phyloP scores from a whole-genome alignment of 2,329 filamentous ascomycete species.

The Nigrospora oryzae region DNA sequence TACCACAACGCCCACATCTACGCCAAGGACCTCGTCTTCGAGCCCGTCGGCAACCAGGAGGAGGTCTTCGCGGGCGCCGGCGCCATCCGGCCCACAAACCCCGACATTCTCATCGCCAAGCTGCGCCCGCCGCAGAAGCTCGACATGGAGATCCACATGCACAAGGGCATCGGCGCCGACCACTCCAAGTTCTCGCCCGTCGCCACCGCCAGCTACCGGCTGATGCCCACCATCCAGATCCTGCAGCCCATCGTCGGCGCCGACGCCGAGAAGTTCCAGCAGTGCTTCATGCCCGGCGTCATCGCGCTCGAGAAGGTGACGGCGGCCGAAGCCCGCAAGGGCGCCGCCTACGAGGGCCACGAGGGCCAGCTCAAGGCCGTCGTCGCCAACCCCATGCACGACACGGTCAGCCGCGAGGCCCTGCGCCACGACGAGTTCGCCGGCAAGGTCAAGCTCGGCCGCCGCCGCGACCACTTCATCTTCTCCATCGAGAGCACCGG shows the following conservation, averaged over 20 bases:
- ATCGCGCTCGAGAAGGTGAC: constrained; percentile 72
- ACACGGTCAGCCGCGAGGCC: constrained; percentile 91
- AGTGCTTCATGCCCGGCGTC: constrained; percentile 84
- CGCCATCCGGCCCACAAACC: constrained; percentile 71
- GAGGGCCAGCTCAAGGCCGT: constrained; percentile 81
- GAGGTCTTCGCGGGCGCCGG: constrained; percentile 60
- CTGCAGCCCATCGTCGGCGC: constrained; percentile 72
- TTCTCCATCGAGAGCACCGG: constrained; percentile 92
- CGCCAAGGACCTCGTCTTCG: constrained; percentile 68
- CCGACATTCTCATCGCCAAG: constrained; percentile 91
- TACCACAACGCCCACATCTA: constrained; percentile 84
- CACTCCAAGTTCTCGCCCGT: constrained; percentile 97
- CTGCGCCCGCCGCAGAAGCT: constrained; percentile 85
- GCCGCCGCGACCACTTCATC: constrained; percentile 92
- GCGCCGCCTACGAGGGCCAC: constrained; percentile 62
- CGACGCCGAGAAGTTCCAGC: constrained; percentile 82
- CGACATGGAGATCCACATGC: constrained; percentile 80
- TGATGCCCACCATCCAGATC: constrained; percentile 84
- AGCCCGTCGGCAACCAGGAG: constrained; percentile 64
- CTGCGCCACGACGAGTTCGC: constrained; percentile 88
- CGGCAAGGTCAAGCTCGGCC: constrained; percentile 87
- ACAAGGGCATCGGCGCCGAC: constrained; percentile 89
- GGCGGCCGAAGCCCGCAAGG: constrained; percentile 47
- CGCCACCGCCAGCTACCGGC: constrained; percentile 85
- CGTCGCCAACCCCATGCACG: constrained; percentile 79